Base-by-base conservation (phyloP, 2,329 filamentous ascomycete genomes). In the Cercospora brassicicola region DNA sequence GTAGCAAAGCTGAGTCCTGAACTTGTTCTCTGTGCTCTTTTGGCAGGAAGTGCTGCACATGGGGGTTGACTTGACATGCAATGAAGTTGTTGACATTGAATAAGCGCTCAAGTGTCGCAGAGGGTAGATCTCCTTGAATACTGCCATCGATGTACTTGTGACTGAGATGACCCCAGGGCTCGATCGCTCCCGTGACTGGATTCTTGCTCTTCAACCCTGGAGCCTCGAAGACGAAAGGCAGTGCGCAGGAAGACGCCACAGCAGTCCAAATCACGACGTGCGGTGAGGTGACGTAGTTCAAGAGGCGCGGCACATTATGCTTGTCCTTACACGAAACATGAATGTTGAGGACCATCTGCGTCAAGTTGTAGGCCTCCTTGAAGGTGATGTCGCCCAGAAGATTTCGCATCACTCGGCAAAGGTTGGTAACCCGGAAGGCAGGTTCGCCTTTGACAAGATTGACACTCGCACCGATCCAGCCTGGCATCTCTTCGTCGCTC, bases 41-140 rank as follows among this genome's bases (percentile, higher is more conserved):
- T 15, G 97, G 82, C 75, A 98, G 97, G 0, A 93, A 92, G 0
- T 56, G 67, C 31, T 68, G 63, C 8, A 97, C 92, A 74, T 98
- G 94, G 0, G 94, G 94, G 75, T 98, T 98, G 61, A 97, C 93
- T 78, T 98, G 94, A 0, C 93, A 97, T 18, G 97, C 94, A 73
- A 98, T 97, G 77, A 97, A 97, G 78, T 97, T 94, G 76, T 97
- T 97, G 77, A 97, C 94, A 76, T 97, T 97, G 83, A 97, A 97
- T 91, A 97, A 94, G 76, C 97, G 93, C 0, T 93, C 89, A 15
- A 98, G 84, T 1, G 92, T 88, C 20, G 90, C 93, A 88, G 96
- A 96, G 1, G 94, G 94, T 2, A 98, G 83, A 78, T 98, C 94
- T 68, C 95, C 95, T 77, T 97, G 93, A 23, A 98, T 92, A 0